Percentiles rank a stretch among this genome's conserved stretches.
phyloP scores from a whole-genome alignment of 768 basidiomycete species.

The Dendrothele bispora region DNA sequence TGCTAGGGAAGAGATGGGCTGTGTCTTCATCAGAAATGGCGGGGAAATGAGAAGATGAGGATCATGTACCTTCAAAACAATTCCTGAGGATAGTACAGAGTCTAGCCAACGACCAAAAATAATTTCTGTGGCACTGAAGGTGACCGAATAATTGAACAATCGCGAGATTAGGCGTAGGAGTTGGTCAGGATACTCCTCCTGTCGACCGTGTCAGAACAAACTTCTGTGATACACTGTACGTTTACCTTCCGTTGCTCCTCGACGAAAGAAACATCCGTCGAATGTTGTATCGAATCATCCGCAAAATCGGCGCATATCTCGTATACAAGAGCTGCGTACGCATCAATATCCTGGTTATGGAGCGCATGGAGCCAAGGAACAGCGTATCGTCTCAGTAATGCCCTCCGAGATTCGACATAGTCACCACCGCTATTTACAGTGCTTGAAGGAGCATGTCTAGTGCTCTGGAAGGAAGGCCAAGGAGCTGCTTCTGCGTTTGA shows the following conservation, averaged over 20 bases:
- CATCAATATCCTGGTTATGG: conserved; percentile 55
- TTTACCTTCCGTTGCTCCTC: conserved; percentile 10
- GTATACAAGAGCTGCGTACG: conserved; percentile 55
- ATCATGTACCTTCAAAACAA: conserved; percentile 38
- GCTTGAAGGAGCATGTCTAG: conserved; percentile 35
- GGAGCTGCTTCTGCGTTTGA: conserved; percentile 36
- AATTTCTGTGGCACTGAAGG: conserved; percentile 58
- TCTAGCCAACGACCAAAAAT: conserved; percentile 64
- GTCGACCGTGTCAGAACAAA: neutral
- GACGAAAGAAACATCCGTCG: conserved; percentile 11
- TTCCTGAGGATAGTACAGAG: conserved; percentile 32
- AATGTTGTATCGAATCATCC: conserved; percentile 1
- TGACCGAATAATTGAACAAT: conserved; percentile 49
- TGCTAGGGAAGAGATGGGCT: conserved; percentile 55
- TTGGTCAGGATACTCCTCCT: conserved; percentile 32
- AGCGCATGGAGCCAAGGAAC: conserved; percentile 69
- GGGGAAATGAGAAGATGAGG: neutral
- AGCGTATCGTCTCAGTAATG: conserved; percentile 56
- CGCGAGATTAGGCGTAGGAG: conserved; percentile 53
- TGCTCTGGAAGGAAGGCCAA: conserved; percentile 53
- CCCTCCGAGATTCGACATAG: conserved; percentile 61
- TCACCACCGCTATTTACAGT: conserved; percentile 64
- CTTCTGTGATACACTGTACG: conserved; percentile 7
- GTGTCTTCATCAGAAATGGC: conserved; percentile 1
- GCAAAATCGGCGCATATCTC: conserved; percentile 51